Percentiles rank a stretch among this genome's conserved stretches.
Conservation (phyloP, 2,329 filamentous ascomycete genomes). For the Fusarium robinianum region DNA sequence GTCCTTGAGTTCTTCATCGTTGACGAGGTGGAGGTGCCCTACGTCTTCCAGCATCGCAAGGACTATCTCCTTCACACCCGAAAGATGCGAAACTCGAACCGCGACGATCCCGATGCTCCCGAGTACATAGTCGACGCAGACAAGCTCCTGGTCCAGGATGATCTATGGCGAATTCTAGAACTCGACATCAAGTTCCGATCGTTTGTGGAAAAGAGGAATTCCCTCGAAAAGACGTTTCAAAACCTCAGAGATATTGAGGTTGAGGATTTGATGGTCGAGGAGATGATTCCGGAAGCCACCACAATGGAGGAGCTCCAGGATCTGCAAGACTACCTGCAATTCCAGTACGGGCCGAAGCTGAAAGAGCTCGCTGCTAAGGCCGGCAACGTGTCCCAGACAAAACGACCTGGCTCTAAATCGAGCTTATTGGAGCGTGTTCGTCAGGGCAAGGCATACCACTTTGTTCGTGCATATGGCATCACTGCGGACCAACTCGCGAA, state of each 20-base stretch:
- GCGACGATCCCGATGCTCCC: conserved; percentile 70
- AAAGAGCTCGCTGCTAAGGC: conserved; percentile 75
- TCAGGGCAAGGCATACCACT: conserved; percentile 74
- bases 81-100: conserved; percentile 64
- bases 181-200: conserved; percentile 94
- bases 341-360: conserved; percentile 83
- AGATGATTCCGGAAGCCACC: conserved; percentile 77
- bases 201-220: conserved; percentile 87
- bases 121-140: conserved; percentile 78
- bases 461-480: conserved; percentile 90
- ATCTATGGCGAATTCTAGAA: conserved; percentile 94
- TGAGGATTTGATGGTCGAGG: conserved; percentile 75
- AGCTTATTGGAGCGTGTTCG: conserved; percentile 84
- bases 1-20: conserved; percentile 94
- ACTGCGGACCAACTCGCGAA: conserved; percentile 85
- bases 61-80: conserved; percentile 94
- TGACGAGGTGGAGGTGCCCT: conserved; percentile 93
- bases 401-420: conserved; percentile 82
- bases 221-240: conserved; percentile 77
- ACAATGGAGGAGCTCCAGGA: conserved; percentile 97
- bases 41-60: conserved; percentile 97
- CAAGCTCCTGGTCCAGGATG: conserved; percentile 88
- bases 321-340: conserved; percentile 94
- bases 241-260: conserved; percentile 69
- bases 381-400: conserved; percentile 66